Evolutionary conservation across 352 stramenopile species (phyloP).

Genomic region (Blastocystis hominis): DNA sequence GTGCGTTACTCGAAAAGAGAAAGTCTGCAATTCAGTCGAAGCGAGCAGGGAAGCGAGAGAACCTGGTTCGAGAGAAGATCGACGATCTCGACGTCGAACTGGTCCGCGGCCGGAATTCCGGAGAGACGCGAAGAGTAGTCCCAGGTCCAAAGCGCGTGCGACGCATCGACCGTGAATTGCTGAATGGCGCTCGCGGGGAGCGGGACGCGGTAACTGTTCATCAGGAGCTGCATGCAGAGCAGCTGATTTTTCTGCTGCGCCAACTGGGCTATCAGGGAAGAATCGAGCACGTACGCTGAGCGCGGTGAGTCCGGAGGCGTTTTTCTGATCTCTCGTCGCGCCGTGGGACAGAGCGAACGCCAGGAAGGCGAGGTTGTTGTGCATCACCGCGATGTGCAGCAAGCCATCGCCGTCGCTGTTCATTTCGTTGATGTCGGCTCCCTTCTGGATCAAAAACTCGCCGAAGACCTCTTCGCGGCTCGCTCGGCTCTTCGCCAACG

Average conservation of each 20-base stretch:
- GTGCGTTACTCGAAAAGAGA: not conserved
- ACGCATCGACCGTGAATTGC: not conserved
- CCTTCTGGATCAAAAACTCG: not conserved
- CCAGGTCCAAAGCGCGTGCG: not conserved
- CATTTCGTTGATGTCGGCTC: not conserved
- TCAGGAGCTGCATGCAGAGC: not conserved
- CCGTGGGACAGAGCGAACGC: not conserved
- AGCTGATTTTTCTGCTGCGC: not conserved
- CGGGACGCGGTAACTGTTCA: not conserved
- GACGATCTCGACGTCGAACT: not conserved
- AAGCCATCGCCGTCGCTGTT: not conserved
- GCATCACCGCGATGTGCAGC: not conserved
- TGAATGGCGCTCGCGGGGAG: not conserved
- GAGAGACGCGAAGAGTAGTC: not conserved
- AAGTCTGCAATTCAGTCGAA: not conserved
- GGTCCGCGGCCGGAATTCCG: not conserved
- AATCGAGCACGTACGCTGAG: not conserved
- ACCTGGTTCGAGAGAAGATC: not conserved
- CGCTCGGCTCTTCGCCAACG: not conserved
- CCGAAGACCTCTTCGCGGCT: not conserved
- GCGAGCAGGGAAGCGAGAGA: not conserved
- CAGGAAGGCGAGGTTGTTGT: not conserved
- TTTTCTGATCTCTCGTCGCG: not conserved
- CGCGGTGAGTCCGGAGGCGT: not conserved
- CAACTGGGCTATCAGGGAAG: not conserved